Evolutionary conservation across 1,284 basidiomycete species (phyloP), one percentile per base, ranked within the genome.

Genomic region (Termitomyces sp.): DNA sequence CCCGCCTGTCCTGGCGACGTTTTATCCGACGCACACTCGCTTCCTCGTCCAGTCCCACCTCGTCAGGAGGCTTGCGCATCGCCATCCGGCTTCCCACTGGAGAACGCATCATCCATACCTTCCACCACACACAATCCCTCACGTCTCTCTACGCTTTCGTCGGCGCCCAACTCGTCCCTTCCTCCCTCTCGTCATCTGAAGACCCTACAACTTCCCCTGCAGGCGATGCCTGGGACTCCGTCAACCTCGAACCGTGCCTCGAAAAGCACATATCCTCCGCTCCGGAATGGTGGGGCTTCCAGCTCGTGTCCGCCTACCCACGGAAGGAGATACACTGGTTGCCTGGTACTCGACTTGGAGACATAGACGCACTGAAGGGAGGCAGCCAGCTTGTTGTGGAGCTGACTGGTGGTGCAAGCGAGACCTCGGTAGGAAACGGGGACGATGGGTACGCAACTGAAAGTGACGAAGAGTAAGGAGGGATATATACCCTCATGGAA

Each of bases 61-160:
- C 13, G 51, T 34, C 67, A 50, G 68, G 60, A 58, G 60, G 66
- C 13, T 57, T 88, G 46, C 74, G 87, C 38, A 70, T 92, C 12
- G 87, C 84, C 0, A 73, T 92, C 39, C 76, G 88, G 45, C 68
- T 93, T 50, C 86, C 88, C 0, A 78, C 79, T 56, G 89, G 88
- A 3, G 69, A 71, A n/a, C 75, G 88, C 10, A 70, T 82, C 4
- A 75, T 90, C 30, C 74, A 81, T 41, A 73, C 72, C 44, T 90
- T 93, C 62, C 63, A 71, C 2, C 67, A 71, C n/a, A 64, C 60
- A 2, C 78, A 82, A 8, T 74, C 76, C 3, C 65, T 92, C 24
- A 84, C 83, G 3, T 71, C 77, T 15, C 73, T 93, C 1, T 93
- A 89, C 64, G 81, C 83, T 1, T 85, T 81, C 59, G 84, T 87